A percentile compares a stretch with the other conserved stretches of the same genome.
phyloP scores from a whole-genome alignment of 2,329 filamentous ascomycete genomes.

The Fusarium burgessii region DNA sequence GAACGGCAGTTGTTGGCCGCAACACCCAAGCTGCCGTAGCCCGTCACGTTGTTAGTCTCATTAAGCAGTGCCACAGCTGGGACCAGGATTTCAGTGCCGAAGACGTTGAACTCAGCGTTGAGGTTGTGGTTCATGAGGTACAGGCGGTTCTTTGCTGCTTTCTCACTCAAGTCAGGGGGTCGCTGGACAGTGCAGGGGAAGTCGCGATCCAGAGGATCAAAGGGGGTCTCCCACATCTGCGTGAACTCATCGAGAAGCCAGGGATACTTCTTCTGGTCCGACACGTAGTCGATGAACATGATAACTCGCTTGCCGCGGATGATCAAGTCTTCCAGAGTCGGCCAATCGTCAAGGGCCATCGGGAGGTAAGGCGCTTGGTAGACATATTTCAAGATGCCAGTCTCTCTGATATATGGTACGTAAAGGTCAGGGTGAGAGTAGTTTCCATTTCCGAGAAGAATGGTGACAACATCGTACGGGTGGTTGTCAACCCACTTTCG shows the following conservation, averaged over 20 bases:
- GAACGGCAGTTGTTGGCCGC: constrained; percentile 71
- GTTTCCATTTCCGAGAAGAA: constrained; percentile 87
- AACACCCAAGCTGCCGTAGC: constrained; percentile 74
- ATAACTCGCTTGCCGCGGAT: constrained; percentile 76
- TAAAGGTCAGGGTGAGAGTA: constrained; percentile 75
- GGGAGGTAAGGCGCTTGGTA: constrained; percentile 79
- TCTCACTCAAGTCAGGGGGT: constrained; percentile 71
- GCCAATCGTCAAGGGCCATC: constrained; percentile 83
- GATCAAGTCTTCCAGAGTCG: constrained; percentile 83
- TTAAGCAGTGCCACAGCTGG: constrained; percentile 78
- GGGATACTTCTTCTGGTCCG: constrained; percentile 81
- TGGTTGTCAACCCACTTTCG: constrained; percentile 78
- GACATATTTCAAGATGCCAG: constrained; percentile 78
- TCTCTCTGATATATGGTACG: constrained; percentile 74
- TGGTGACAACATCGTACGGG: constrained; percentile 88
- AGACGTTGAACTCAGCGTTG: constrained; percentile 79
- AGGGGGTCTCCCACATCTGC: constrained; percentile 92
- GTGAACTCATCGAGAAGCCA: constrained; percentile 91
- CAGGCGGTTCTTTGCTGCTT: constrained; percentile 71
- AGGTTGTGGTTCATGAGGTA: constrained; percentile 94
- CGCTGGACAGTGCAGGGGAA: constrained; percentile 87
- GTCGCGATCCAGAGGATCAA: constrained; percentile 71
- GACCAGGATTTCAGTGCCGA: constrained; percentile 73
- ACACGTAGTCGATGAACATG: constrained; percentile 87
- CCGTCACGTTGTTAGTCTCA: constrained; percentile 75